A percentile compares a stretch with the other conserved stretches of the same genome.
These are phyloP conservation scores for Boehmeria nivea DNA, from an alignment of 306 rosid genomes.

Conservation along the genomic window DNA sequence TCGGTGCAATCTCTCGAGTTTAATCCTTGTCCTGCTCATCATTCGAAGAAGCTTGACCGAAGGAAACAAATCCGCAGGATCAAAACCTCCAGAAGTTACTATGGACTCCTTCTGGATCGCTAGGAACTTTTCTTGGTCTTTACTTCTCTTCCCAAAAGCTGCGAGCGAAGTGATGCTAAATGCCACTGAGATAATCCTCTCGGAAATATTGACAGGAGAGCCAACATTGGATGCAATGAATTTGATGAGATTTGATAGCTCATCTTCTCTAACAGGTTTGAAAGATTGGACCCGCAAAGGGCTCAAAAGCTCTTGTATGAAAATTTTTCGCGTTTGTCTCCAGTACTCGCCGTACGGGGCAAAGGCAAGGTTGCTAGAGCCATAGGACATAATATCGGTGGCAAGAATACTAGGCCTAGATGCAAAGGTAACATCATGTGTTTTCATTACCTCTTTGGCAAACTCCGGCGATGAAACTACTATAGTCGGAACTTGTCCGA, in stretches of 20 bases:
- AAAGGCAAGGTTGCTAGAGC: conserved; percentile 16
- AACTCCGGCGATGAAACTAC: conserved; percentile 35
- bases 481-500: conserved; percentile 27
- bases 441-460: conserved; percentile 34
- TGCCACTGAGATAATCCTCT: not conserved
- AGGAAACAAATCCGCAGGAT: conserved; percentile 30
- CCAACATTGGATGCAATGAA: conserved; percentile 1
- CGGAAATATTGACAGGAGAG: not conserved
- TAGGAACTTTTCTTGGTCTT: conserved; percentile 20
- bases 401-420: conserved; percentile 15
- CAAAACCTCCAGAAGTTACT: conserved; percentile 19
- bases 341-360: conserved; percentile 25
- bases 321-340: conserved; percentile 1
- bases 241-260: conserved; percentile 24
- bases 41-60: conserved; percentile 13
- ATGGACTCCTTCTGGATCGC: not conserved
- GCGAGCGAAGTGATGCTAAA: conserved; percentile 19
- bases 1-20: not conserved
- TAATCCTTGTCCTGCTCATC: conserved; percentile 6
- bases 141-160: conserved; percentile 21
- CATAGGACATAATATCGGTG: conserved; percentile 16
- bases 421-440: conserved; percentile 18
- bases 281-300: conserved; percentile 35
- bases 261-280: conserved; percentile 32
- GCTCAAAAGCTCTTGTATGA: conserved; percentile 29